phyloP scores from a whole-genome alignment of 73 alveolate species.

The Uronychia binucleata region DNA sequence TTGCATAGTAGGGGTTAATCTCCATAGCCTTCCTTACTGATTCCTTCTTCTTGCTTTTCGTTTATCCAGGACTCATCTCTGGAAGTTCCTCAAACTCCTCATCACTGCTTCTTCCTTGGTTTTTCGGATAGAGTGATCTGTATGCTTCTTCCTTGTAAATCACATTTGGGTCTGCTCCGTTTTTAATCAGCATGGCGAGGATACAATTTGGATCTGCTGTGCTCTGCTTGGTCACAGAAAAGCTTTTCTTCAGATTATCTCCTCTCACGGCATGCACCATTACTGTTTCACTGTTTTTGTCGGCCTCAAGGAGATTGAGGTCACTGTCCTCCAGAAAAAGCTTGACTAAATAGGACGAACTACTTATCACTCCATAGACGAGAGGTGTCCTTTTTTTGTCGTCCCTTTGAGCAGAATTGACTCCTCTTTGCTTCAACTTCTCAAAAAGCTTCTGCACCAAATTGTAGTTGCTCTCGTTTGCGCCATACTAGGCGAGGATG shows the following conservation, averaged over 20 bases:
- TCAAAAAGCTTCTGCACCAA: conserved; percentile 41
- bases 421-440: conserved; percentile 48
- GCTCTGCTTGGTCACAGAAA: not conserved
- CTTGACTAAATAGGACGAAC: not conserved
- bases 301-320: conserved; percentile 10
- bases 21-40: too few relatives aligned
- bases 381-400: conserved; percentile 62
- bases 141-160: not conserved
- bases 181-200: conserved; percentile 1
- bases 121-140: not conserved
- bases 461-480: conserved; percentile 7
- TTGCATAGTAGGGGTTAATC: not conserved
- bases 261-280: not conserved
- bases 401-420: conserved; percentile 58
- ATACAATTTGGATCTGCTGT: not conserved
- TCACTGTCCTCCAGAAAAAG: conserved; percentile 18
- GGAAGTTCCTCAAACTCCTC: not conserved
- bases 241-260: not conserved
- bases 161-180: conserved; percentile 12
- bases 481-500: conserved; percentile 64
- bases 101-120: not conserved
- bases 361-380: conserved; percentile 64
- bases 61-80: not conserved
- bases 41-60: not conserved
- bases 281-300: conserved; percentile 9